Base-by-base conservation (phyloP, 192 early-diverging fungal genomes). In the Cladochytrium replicatum region DNA sequence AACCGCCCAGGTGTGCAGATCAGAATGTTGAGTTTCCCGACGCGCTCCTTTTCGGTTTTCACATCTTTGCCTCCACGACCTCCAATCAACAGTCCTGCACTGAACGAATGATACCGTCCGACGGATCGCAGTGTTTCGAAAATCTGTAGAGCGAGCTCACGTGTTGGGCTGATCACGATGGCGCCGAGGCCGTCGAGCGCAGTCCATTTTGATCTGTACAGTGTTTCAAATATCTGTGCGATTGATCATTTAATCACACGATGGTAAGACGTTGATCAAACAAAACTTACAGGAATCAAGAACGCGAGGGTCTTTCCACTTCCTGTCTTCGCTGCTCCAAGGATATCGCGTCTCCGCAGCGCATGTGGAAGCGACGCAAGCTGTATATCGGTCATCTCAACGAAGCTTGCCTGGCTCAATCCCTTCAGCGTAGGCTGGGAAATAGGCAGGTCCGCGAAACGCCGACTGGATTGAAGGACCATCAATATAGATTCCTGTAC, bases 1-100 rank as follows among this genome's bases (percentile, higher is more conserved):
- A 99, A 68, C 29, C 96, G 80, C 25, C 96, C 96, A 2, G 96
- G 96, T n/a, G 96, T 99, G 29, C 90, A 93, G 1, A 99, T 85
- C 45, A 91, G 67, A 51, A 99, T 87, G 57, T 92, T 72, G 65
- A 73, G 67, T 32, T 52, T 52, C 27, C 23, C 60, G 25, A 67
- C 66, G 6, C 80, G 50, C 47, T 74, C 77, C 22, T 68, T 60
- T 52, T 80, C 70, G 63, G 90, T 85, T 41, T 73, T 67, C 81
- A 94, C 53, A 84, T 57, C 72, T 55, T 76, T 95, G 84, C 60
- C 41, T n/a, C n/a, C n/a, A n/a, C n/a, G n/a, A n/a, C n/a, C n/a
- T 71, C 83, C 95, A 67, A 96, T 99, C 23, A 99, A 71, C 55
- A 96, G 69, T 7, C 93, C 93, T 22, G 93, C 93, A n/a, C 91